These are phyloP conservation scores for Capsicum pubescens DNA, from an alignment of 257 asterid genomes.

Conservation along the genomic window DNA sequence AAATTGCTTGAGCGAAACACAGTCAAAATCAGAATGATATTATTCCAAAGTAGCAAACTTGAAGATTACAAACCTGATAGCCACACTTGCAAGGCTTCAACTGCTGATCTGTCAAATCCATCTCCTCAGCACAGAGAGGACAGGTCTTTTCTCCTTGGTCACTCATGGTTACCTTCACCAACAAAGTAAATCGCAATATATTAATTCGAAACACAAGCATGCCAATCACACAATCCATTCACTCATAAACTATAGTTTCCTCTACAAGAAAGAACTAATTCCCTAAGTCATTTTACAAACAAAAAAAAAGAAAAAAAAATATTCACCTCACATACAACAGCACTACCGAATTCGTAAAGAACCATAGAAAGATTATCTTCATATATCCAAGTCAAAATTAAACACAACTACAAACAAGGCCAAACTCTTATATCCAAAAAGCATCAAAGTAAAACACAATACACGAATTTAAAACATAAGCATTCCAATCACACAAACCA, in stretches of 20 bases:
- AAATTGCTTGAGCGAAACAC: not conserved
- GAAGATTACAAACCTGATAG: conserved; percentile 63
- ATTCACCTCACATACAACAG: too few relatives aligned
- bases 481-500: too few relatives aligned
- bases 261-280: not conserved
- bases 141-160: conserved; percentile 93
- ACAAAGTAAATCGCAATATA: conserved; percentile 17
- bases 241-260: not conserved
- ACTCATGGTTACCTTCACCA: conserved; percentile 50
- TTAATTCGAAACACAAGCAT: conserved; percentile 6
- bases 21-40: not conserved
- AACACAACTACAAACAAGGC: too few relatives aligned
- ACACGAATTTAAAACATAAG: too few relatives aligned
- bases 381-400: too few relatives aligned
- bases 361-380: too few relatives aligned
- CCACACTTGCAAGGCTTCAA: conserved; percentile 99
- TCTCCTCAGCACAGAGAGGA: conserved; percentile 99
- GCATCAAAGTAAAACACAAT: too few relatives aligned
- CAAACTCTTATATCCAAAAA: too few relatives aligned
- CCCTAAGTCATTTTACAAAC: not conserved
- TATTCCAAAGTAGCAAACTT: not conserved
- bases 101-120: conserved; percentile 99
- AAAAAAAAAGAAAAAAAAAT: too few relatives aligned
- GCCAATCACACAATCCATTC: conserved; percentile 12
- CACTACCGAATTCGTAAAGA: too few relatives aligned